Base-by-base conservation (phyloP, 768 basidiomycete genomes). In the Tylopilus subfusipes region DNA sequence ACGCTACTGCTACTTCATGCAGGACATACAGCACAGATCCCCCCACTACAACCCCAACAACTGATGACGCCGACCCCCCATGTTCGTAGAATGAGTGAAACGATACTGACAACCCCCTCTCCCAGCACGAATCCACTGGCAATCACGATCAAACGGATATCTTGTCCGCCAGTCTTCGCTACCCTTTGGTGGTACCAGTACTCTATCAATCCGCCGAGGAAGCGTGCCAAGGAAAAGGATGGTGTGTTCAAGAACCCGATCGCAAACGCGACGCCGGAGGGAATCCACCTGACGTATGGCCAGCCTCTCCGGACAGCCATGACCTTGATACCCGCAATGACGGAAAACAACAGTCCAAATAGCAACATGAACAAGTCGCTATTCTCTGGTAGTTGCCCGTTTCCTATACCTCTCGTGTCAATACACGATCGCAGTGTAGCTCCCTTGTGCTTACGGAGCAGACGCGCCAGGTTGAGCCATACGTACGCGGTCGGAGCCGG, bases 161-260 rank as follows among this genome's bases (percentile, higher is more conserved):
- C 86, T 52, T 76, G 75, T 25, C 73, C 72, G 55, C 81, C 78
- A 16, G 66, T 61, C 56, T 76, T 81, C 24, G 77, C 75, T 63
- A 75, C 72, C 34, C 76, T 73, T 24, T 73, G 79, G 56, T 82
- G 79, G 63, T 86, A 92, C 25, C 82, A 66, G 62, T 86, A 82
- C 62, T 96, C 93, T 59, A 90, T 71, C 57, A 90, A 68, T 3
- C 96, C 96, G 34, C 96, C 96, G 51, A 96, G 78, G 29, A 98
- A 76, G 48, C 96, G 84, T 1, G 96, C 93, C 54, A 98, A 79
- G 7, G 93, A 91, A 75, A 98, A 98, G 4, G 88, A 90, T 4
- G 96, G 96, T 0, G 94, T 93, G 66, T 98, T 98, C 64, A 98
- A 76, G 71, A 98, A 97, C 0, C 96, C 93, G 54, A 97, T 90